Evolutionary conservation across 2,329 filamentous ascomycete genomes (phyloP).

Genomic region (Aspergillaceae sp.): DNA sequence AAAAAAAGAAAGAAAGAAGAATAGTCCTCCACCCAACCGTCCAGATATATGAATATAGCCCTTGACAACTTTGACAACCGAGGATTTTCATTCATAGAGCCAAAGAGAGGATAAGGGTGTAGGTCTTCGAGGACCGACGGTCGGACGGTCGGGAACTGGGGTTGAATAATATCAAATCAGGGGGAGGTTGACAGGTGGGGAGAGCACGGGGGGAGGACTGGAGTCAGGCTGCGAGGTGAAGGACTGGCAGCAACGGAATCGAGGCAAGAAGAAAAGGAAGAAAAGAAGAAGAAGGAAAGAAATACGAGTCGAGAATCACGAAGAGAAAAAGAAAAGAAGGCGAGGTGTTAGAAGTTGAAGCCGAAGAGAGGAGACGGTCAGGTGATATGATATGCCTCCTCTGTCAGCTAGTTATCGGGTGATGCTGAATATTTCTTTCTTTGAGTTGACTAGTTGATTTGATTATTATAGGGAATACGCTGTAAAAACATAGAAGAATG

Average conservation of each 20-base stretch:
- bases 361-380: too few species aligned
- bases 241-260: neutral
- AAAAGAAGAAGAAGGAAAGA: neutral
- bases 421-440: too few species aligned
- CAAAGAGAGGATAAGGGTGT: neutral
- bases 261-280: neutral
- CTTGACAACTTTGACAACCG: slow-evolving; percentile 3
- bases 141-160: neutral
- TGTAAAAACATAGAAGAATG: too few species aligned
- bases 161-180: neutral
- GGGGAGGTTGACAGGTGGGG: neutral
- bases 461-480: too few species aligned
- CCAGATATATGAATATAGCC: slow-evolving; percentile 8
- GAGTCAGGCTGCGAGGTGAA: neutral
- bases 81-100: slow-evolving; percentile 10
- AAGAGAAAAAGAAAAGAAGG: neutral
- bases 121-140: neutral
- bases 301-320: neutral
- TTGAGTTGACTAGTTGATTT: too few species aligned
- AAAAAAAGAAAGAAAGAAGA: neutral
- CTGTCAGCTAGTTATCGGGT: too few species aligned
- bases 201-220: slow-evolving; percentile 1
- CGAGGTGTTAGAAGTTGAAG: neutral
- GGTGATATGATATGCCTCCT: too few species aligned
- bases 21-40: slow-evolving; percentile 9